Evolutionary conservation across 2,329 filamentous ascomycete species (phyloP), one percentile per base, ranked within the genome.

Genomic region (Fusarium sororula): DNA sequence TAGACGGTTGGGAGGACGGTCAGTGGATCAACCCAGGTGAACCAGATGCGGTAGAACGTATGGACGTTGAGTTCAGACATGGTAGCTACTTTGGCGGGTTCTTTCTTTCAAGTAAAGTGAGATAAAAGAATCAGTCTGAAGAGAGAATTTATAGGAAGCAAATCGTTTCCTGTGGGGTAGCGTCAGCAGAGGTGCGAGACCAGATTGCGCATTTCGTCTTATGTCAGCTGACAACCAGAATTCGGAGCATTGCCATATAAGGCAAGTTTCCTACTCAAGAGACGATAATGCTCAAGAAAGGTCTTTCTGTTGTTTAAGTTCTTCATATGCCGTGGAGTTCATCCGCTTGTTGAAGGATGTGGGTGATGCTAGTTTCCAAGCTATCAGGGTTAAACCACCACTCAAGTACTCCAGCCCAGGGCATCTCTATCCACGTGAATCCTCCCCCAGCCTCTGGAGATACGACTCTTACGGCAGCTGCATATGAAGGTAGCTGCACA

Each of bases 11-110:
- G 73, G 22, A 63, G 12, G 4, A 77, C 24, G 18, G 55, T 41
- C 17, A 73, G 3, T 24, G 75, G 75, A 20, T 78, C 73, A 3
- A 78, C n/a, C 38, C 55, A 78, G 1, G 65, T 76, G 59, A 77
- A 78, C 75, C 75, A 78, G 39, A 74, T 20, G 54, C 70, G 68
- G 61, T 78, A 79, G 44, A 79, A 77, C 0, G 2, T 39, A 18
- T 65, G 53, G 14, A 74, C 38, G 6, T 37, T 41, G 17, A 24
- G 54, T 13, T 63, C 58, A 10, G 66, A n/a, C 71, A 74, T 73
- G 30, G 7, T 44, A 7, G 17, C 1, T 53, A 11, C 5, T 26
- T 26, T 2, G 7, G 17, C 6, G 6, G 12, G 2, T 20, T 51
- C 6, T 51, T 35, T 53, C 4, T 11, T 20, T 22, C 50, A 6